These are phyloP conservation scores for Zygotorulaspora chibaensis DNA, from an alignment of 805 yeast genomes.

Conservation along the genomic window DNA sequence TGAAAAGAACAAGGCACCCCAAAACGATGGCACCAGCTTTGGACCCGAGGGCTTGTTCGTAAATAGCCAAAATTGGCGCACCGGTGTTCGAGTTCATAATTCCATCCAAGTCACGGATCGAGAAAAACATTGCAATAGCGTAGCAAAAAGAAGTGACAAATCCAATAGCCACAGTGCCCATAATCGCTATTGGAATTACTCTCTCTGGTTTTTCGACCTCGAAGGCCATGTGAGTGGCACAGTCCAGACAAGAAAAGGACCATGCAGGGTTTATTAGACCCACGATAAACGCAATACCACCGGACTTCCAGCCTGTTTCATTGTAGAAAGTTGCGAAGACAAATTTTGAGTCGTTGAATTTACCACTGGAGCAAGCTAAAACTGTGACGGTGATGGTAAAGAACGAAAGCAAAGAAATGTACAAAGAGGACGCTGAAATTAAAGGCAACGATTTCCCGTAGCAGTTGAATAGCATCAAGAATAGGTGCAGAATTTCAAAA, in stretches of 20 bases:
- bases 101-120: slow-evolving; percentile 50
- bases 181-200: slow-evolving; percentile 61
- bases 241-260: slow-evolving; percentile 66
- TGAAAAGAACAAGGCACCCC: slow-evolving; percentile 47
- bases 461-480: slow-evolving; percentile 49
- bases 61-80: slow-evolving; percentile 62
- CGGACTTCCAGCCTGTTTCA: slow-evolving; percentile 57
- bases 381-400: slow-evolving; percentile 53
- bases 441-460: slow-evolving; percentile 52
- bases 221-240: slow-evolving; percentile 71
- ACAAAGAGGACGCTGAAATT: slow-evolving; percentile 49
- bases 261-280: slow-evolving; percentile 69
- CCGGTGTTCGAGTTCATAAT: slow-evolving; percentile 51
- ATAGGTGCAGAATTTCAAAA: slow-evolving; percentile 45
- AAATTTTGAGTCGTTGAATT: slow-evolving; percentile 49
- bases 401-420: slow-evolving; percentile 52
- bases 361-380: slow-evolving; percentile 52
- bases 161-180: slow-evolving; percentile 65
- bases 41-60: slow-evolving; percentile 51
- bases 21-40: slow-evolving; percentile 57
- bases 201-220: slow-evolving; percentile 57
- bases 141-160: slow-evolving; percentile 57
- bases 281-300: slow-evolving; percentile 60
- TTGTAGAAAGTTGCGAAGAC: slow-evolving; percentile 57
- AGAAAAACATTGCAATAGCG: slow-evolving; percentile 56